Percentiles rank a stretch among this genome's conserved stretches.
These are phyloP conservation scores for Candida sakaeoensis DNA, from an alignment of 805 yeast genomes.

Conservation along the genomic window DNA sequence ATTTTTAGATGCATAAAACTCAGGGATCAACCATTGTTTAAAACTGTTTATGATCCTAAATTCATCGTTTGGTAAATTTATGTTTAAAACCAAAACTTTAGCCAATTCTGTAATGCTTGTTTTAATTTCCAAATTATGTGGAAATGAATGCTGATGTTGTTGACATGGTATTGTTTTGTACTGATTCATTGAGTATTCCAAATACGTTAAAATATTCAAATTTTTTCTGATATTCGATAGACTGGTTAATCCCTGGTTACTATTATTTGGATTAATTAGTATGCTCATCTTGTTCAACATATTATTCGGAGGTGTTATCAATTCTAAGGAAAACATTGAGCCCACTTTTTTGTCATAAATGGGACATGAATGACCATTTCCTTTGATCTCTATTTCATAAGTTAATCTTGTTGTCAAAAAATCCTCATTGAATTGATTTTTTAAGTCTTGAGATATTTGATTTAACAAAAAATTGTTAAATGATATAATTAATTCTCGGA, in stretches of 20 bases:
- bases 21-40: slow-evolving; percentile 59
- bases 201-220: slow-evolving; percentile 45
- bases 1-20: slow-evolving; percentile 42
- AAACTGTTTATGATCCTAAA: slow-evolving; percentile 47
- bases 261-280: slow-evolving; percentile 9
- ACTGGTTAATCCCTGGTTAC: slow-evolving; percentile 6
- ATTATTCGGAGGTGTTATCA: slow-evolving; percentile 35
- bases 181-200: slow-evolving; percentile 60
- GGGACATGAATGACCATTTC: slow-evolving; percentile 33
- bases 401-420: slow-evolving; percentile 39
- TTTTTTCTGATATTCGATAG: slow-evolving; percentile 20
- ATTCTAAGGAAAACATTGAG: slow-evolving; percentile 30
- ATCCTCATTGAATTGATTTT: slow-evolving; percentile 23
- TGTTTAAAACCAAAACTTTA: slow-evolving; percentile 58
- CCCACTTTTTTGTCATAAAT: slow-evolving; percentile 31
- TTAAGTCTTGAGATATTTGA: slow-evolving; percentile 49
- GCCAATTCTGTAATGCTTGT: slow-evolving; percentile 56
- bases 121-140: slow-evolving; percentile 46
- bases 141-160: slow-evolving; percentile 24
- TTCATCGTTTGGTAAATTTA: slow-evolving; percentile 53
- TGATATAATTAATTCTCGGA: slow-evolving; percentile 44
- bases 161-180: slow-evolving; percentile 46
- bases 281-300: slow-evolving; percentile 21
- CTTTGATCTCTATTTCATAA: slow-evolving; percentile 38
- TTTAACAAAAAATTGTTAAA: slow-evolving; percentile 60